phyloP scores from a whole-genome alignment of 2,329 filamentous ascomycete genomes.

The Diatrype stigma region DNA sequence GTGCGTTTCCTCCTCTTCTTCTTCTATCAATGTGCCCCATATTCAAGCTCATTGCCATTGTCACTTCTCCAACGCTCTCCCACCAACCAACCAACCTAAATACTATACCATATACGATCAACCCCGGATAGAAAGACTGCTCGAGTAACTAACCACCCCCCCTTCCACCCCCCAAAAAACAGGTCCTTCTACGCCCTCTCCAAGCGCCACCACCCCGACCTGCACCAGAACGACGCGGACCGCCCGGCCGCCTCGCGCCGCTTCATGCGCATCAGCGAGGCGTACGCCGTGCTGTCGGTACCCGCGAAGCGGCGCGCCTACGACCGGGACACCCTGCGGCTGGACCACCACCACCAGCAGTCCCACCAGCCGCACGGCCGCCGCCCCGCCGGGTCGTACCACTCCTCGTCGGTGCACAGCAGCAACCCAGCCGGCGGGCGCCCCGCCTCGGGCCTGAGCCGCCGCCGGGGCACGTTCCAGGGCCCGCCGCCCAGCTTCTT shows the following conservation, averaged over 20 bases:
- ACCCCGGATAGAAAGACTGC: too few relatives aligned
- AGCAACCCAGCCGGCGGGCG: constrained; percentile 65
- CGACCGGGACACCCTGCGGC: constrained; percentile 63
- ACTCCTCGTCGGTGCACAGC: too few relatives aligned
- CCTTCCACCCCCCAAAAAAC: neutral
- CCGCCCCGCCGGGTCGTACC: constrained; percentile 44
- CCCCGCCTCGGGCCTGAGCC: constrained; percentile 75
- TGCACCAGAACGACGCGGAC: constrained; percentile 55
- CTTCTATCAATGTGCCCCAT: neutral
- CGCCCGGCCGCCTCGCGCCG: constrained; percentile 66
- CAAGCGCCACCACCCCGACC: constrained; percentile 86
- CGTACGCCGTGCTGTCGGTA: constrained; percentile 73
- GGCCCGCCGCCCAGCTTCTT: constrained; percentile 91
- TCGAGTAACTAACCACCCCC: neutral
- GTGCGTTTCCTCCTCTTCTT: constrained; percentile 34
- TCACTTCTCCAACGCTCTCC: neutral
- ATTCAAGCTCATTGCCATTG: neutral
- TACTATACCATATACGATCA: neutral
- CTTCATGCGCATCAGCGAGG: constrained; percentile 81
- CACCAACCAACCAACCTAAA: constrained; percentile 1
- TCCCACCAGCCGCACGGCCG: constrained; percentile 17
- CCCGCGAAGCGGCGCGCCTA: constrained; percentile 73
- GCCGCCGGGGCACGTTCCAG: constrained; percentile 69
- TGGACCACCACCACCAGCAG: constrained; percentile 30
- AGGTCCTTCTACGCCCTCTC: constrained; percentile 86